Conservation (phyloP, 768 basidiomycete species). For the Termitomyces sp. region DNA sequence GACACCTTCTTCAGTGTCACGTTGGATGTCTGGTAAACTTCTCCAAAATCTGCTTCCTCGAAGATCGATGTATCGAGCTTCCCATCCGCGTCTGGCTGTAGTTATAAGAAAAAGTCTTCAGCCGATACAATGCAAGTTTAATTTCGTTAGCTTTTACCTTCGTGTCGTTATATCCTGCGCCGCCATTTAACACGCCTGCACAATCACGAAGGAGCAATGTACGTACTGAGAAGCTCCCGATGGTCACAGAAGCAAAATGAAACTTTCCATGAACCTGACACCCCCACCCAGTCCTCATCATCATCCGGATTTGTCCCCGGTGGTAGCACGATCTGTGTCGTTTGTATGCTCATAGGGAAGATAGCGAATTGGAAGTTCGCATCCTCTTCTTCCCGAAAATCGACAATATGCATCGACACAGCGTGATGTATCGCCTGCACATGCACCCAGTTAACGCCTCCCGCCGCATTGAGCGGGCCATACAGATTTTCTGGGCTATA, state of each 20-base stretch:
- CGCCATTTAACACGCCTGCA: neutral
- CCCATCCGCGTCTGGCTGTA: conserved; percentile 20
- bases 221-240: conserved; percentile 56
- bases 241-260: conserved; percentile 71
- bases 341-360: conserved; percentile 46
- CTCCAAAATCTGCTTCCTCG: conserved; percentile 41
- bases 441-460: conserved; percentile 57
- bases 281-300: conserved; percentile 50
- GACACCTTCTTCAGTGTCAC: conserved; percentile 39
- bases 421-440: conserved; percentile 49
- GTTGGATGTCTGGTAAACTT: conserved; percentile 44
- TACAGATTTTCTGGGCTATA: conserved; percentile 44
- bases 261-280: conserved; percentile 54
- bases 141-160: conserved; percentile 13
- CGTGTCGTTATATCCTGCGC: conserved; percentile 35
- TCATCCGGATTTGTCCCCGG: conserved; percentile 27
- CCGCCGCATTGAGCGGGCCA: conserved; percentile 49
- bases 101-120: conserved; percentile 5
- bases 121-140: neutral
- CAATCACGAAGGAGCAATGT: conserved; percentile 5
- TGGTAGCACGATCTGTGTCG: conserved; percentile 45
- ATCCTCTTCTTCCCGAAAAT: conserved; percentile 26
- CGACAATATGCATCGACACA: conserved; percentile 47
- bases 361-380: conserved; percentile 27
- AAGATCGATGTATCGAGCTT: conserved; percentile 42